Evolutionary conservation across 257 asterid species (phyloP), one percentile per base, ranked within the genome.

Genomic region (Przewalskia tangutica): DNA sequence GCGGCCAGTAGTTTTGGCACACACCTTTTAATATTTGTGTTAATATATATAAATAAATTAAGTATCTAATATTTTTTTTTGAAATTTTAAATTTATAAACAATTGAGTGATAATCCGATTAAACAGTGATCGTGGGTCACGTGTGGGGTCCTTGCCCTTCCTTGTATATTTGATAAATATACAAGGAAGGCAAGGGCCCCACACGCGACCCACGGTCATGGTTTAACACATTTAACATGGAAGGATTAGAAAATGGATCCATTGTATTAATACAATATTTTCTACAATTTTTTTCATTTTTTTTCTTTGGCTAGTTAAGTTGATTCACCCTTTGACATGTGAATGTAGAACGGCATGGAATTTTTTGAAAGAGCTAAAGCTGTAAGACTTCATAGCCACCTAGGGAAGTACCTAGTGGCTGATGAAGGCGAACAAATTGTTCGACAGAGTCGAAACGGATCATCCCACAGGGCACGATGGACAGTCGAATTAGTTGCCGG

Each of bases 401-500:
- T 73, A 1, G 86, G 84, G 1, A 88, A 88, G 80, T 88, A 88
- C 81, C 42, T 88, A 50, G 53, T 82, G 8, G 90, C 90, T 1
- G 89, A 88, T 3, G 87, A 86, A 23, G 87, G 85, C 48, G 90
- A 88, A 81, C 86, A 82, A 79, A 65, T 85, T 14, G 90, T 88
- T 6, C 32, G 88, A 54, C 92, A 89, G 54, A 84, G 86, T 77
- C 81, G 85, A 48, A 84, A 87, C 7, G 89, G 89, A 4, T 59
- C 88, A 27, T 82, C 88, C 3, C 60, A 70, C 11, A 60, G 53
- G 71, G 88, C 89, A 0, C 86, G 90, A 0, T 93, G 98, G 98
- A 62, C 84, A 0, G 96, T 94, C 0, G 98, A 94, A 64, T 83
- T 80, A 23, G 89, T 93, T 23, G 92, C 89, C 38, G 92, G 89